Percentiles rank a stretch among this genome's conserved stretches.
These are phyloP conservation scores for Canavalia gladiata DNA, from an alignment of 306 rosid species.

Conservation along the genomic window DNA sequence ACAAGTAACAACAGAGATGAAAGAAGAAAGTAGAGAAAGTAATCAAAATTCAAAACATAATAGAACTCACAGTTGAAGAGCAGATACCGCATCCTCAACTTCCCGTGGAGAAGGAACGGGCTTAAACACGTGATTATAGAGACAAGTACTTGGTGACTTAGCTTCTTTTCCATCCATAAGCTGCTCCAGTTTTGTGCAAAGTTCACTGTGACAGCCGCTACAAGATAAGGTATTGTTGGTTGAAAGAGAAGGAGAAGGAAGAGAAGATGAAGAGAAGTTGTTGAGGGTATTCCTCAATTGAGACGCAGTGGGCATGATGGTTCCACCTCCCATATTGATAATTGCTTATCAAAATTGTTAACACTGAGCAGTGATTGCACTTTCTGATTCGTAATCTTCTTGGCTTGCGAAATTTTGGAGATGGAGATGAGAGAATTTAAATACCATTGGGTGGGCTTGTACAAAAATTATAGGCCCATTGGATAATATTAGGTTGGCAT, in stretches of 20 bases:
- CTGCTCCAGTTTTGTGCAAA: constrained; percentile 25
- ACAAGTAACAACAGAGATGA: neutral
- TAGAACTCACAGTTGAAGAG: constrained; percentile 64
- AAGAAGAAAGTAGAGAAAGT: neutral
- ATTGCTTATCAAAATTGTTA: neutral
- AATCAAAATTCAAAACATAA: neutral
- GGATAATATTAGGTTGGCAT: too few relatives aligned
- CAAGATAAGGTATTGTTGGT: constrained; percentile 37
- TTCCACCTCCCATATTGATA: constrained; percentile 65
- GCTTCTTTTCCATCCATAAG: constrained; percentile 40
- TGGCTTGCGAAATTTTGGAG: too few relatives aligned
- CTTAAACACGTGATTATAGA: constrained; percentile 50
- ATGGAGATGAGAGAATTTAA: too few relatives aligned
- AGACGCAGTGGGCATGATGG: constrained; percentile 40
- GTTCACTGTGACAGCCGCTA: constrained; percentile 42
- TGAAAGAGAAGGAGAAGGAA: constrained; percentile 50
- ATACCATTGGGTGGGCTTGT: too few relatives aligned
- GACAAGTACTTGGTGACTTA: constrained; percentile 23
- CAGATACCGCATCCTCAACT: constrained; percentile 62
- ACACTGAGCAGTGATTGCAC: neutral
- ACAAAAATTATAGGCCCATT: too few relatives aligned
- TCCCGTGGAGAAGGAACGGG: constrained; percentile 66
- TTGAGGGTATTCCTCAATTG: constrained; percentile 29
- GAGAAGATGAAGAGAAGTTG: constrained; percentile 28
- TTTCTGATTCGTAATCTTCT: neutral